A percentile compares a stretch with the other conserved stretches of the same genome.
Conservation (phyloP, 2,329 filamentous ascomycete species). For the Colletotrichum spaethianum region DNA sequence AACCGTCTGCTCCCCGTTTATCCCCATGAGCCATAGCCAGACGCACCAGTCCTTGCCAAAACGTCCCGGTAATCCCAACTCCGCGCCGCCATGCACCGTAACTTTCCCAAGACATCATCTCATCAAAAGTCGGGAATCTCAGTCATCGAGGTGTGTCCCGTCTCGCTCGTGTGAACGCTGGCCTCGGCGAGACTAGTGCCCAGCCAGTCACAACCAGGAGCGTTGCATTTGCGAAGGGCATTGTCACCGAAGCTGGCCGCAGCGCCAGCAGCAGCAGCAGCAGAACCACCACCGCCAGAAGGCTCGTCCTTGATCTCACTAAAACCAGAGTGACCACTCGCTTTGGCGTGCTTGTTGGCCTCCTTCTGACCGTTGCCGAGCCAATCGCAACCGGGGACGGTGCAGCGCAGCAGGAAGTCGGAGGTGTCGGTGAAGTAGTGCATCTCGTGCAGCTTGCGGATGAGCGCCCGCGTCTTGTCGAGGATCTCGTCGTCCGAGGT, state of each 20-base stretch:
- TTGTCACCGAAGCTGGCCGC: constrained; percentile 51
- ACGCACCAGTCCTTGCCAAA: not conserved
- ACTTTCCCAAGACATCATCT: not conserved
- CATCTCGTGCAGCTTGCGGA: constrained; percentile 74
- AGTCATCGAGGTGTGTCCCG: constrained; percentile 67
- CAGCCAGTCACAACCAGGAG: constrained; percentile 71
- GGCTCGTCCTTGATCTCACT: constrained; percentile 74
- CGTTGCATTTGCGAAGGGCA: constrained; percentile 83
- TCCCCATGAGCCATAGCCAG: too few relatives aligned
- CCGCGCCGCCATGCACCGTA: not conserved
- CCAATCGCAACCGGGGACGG: constrained; percentile 73
- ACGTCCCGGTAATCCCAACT: not conserved
- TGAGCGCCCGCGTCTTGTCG: constrained; percentile 75
- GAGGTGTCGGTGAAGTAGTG: constrained; percentile 94
- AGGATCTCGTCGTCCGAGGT: constrained; percentile 76
- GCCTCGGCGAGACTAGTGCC: constrained; percentile 76
- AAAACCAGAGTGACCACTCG: constrained; percentile 73
- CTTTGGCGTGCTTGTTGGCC: constrained; percentile 73
- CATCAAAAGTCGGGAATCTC: constrained; percentile 53
- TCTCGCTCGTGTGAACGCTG: constrained; percentile 70
- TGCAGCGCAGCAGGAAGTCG: constrained; percentile 84
- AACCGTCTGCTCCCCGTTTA: not conserved
- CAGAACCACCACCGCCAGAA: constrained; percentile 55
- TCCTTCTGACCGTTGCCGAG: constrained; percentile 76
- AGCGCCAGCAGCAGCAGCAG: not conserved